Base-by-base conservation (phyloP, 2,329 filamentous ascomycete genomes). In the Seiridium unicorne region DNA sequence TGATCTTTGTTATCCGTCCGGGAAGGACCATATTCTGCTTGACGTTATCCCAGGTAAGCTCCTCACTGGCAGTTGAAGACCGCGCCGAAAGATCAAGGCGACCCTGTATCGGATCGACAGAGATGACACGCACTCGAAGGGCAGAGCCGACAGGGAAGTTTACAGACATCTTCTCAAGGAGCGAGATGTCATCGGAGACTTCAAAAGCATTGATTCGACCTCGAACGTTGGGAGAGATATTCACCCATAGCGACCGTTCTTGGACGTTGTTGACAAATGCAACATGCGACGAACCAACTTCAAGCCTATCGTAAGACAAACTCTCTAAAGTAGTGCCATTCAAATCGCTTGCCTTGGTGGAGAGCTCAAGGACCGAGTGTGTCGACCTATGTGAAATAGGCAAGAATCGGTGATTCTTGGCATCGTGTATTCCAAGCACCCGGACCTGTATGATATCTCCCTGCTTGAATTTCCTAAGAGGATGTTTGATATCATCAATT, bases 71-170 rank as follows among this genome's bases (percentile, higher is more conserved):
- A 42, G 78, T 79, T 3, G 85, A 79, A n/a, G 87, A 85, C 59
- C 87, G 86, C 4, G 91, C 91, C n/a, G 92, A 89, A 40, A 99
- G 83, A 73, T 98, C 92, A 35, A 99, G 83, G 55, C 87, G 89
- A 60, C 89, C 90, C 68, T 89, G 90, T 36, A 85, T 81, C 38
- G 83, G 74, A 72, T 98, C 89, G 3, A 97, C 86, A 3, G 83
- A 81, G 58, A 90, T 87, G 26, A 97, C 92, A 34, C 88, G 88
- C 9, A 93, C 91, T 72, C 87, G 89, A 49, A 99, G 76, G 4
- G 93, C 95, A 51, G 90, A 95, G n/a, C 95, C 95, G 44, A 97
- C 75, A 0, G 95, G 94, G 74, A 96, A 98, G 74, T 92, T 91
- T 63, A 85, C 83, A 53, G 87, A 83, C 3, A 97, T 77, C 68